Base-by-base conservation (phyloP, 129 eudicot species). In the Ambrosia trifida region DNA sequence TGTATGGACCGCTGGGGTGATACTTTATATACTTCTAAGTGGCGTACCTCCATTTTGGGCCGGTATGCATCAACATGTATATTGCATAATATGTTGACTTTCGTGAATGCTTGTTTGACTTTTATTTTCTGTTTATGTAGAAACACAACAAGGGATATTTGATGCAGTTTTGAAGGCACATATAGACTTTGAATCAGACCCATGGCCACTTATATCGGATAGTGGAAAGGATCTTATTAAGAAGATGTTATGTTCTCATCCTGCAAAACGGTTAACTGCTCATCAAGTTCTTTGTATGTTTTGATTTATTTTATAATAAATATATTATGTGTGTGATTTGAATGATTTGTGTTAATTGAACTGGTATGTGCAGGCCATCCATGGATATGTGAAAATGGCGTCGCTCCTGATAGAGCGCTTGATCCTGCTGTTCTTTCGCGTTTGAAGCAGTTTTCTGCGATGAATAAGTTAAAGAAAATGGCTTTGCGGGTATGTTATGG, bases 341-440 rank as follows among this genome's bases (percentile, higher is more conserved):
- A 72, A 33, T 30, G 8, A 45, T n/a, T n/a, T 45, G 61, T 72
- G 43, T n/a, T 73, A 33, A 62, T 35, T 36, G 46, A 32, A 32
- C 16, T 13, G 5, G 59, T 64, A 20, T 36, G 32, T 50, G 19
- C 47, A 62, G 67, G 46, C 35, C 67, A 62, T 36, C 67, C 96
- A 73, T 93, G 98, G 98, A 87, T 94, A 30, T 87, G 93, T 71
- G 98, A 89, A 87, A 87, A 89, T 68, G 98, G 98, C 64, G 98
- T 89, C 62, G 98, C 98, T 28, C 97, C 98, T 51, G 98, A 94
- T 77, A 85, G 89, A 74, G 87, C 98, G 33, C 78, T 94, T 81
- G 97, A 94, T 79, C 83, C 96, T 58, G 98, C 98, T 63, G 97
- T 94, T 56, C 97, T 94, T 72, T 89, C 96, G 81, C 98, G 98